Evolutionary conservation across 257 asterid genomes (phyloP).

Genomic region (Schizonepeta tenuifolia): DNA sequence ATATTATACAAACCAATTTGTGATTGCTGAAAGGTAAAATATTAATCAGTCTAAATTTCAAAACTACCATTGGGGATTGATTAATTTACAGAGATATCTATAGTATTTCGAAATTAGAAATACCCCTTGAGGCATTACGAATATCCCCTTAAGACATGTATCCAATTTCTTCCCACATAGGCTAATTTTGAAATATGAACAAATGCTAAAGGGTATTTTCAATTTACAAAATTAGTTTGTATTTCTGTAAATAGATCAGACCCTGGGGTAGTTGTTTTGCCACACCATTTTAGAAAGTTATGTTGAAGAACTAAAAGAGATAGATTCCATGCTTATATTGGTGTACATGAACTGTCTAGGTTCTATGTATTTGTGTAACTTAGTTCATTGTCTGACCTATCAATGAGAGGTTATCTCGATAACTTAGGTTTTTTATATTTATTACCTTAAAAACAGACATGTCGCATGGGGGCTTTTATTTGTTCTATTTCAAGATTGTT

Average conservation of each 20-base stretch:
- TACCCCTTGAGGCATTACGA: not conserved
- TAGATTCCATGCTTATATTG: not conserved
- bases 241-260: not conserved
- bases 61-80: not conserved
- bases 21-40: slow-evolving; percentile 18
- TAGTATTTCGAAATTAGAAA: not conserved
- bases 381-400: slow-evolving; percentile 21
- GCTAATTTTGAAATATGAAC: not conserved
- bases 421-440: not conserved
- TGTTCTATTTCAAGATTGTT: slow-evolving; percentile 16
- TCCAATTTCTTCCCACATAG: no score
- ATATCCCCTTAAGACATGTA: not conserved
- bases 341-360: slow-evolving; percentile 3
- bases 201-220: not conserved
- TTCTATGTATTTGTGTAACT: slow-evolving; percentile 21
- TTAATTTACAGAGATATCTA: not conserved
- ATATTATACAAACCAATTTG: no score
- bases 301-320: slow-evolving; percentile 4
- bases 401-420: slow-evolving; percentile 12
- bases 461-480: slow-evolving; percentile 12
- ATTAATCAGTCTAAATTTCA: not conserved
- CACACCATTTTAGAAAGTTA: not conserved
- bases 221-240: not conserved
- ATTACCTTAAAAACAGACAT: slow-evolving; percentile 16
- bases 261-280: not conserved